Evolutionary conservation across 192 early-diverging fungal genomes (phyloP), one percentile per base, ranked within the genome.

Genomic region (Pilaira anomala): DNA sequence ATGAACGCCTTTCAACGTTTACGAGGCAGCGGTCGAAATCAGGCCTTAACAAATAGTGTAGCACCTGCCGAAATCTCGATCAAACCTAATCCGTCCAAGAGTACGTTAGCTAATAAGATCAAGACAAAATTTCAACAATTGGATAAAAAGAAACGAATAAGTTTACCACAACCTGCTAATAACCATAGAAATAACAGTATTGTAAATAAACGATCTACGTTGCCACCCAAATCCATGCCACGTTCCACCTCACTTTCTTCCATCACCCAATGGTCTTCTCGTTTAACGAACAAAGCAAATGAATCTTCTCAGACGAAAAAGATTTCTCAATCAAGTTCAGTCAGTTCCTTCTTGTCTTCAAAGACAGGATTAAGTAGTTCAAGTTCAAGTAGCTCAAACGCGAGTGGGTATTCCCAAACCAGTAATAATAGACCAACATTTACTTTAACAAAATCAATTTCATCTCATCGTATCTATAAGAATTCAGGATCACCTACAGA

Each of bases 281-380:
- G 96, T 98, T n/a, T n/a, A n/a, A n/a, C n/a, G n/a, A 73, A 88
- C 94, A 45, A 79, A 91, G 66, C 94, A 98, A 73, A 71, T 96
- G 57, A 98, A 96, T 73, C 80, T 86, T 29, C 96, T 85, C 80
- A 96, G 96, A 76, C 81, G 85, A 48, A 73, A 80, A 42, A 94
- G 96, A 73, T 94, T 95, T 92, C 67, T 71, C 3, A 87, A 94
- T 9, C 94, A 93, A 63, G 83, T 80, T 59, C 66, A 65, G 19
- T 74, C 61, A 56, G 65, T 74, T 51, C 65, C 83, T 22, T 73
- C 72, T 1, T 72, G 87, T 16, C 83, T 86, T 52, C 75, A 79
- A 48, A 88, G 44, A 46, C 44, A 46, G 13, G 0, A 3, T 36
- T 36, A 36, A 9, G 7, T 36, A 36, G 33, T 36, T 36, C 33